Conservation (phyloP, 805 yeast genomes). For the Spathaspora hagerdaliae region DNA sequence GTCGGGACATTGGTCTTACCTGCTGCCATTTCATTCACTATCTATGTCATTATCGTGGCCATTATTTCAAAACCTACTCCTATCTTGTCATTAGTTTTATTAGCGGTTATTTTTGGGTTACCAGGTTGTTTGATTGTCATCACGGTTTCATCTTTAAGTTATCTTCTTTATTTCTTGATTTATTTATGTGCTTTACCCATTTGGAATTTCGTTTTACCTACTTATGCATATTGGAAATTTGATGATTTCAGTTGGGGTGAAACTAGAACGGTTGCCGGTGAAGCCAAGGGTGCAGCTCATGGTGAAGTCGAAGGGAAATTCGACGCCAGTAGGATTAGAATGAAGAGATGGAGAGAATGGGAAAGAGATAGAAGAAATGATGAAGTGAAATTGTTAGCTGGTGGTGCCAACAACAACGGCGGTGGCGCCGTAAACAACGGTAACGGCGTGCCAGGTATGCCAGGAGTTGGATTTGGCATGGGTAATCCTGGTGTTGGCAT, state of each 20-base stretch:
- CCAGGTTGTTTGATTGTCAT: slow-evolving; percentile 80
- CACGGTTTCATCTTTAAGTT: slow-evolving; percentile 71
- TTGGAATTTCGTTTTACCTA: slow-evolving; percentile 87
- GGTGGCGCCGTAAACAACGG: slow-evolving; percentile 1
- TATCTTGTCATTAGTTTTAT: slow-evolving; percentile 64
- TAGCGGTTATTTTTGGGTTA: slow-evolving; percentile 76
- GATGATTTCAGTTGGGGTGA: slow-evolving; percentile 98
- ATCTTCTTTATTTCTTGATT: slow-evolving; percentile 73
- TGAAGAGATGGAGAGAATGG: slow-evolving; percentile 94
- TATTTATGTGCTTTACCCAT: slow-evolving; percentile 82
- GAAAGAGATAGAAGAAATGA: slow-evolving; percentile 60
- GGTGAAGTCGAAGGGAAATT: slow-evolving; percentile 75
- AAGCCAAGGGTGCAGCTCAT: slow-evolving; percentile 56
- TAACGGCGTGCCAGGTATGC: not conserved
- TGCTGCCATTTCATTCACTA: slow-evolving; percentile 77
- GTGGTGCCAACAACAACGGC: slow-evolving; percentile 3
- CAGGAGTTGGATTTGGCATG: not conserved
- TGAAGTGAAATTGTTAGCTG: slow-evolving; percentile 10
- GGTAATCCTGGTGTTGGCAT: not conserved
- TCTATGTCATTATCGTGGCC: slow-evolving; percentile 72
- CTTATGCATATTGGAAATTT: slow-evolving; percentile 89
- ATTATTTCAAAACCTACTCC: slow-evolving; percentile 76
- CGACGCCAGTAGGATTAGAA: slow-evolving; percentile 83
- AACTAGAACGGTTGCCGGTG: slow-evolving; percentile 75
- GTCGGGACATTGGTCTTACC: slow-evolving; percentile 88